These are phyloP conservation scores for Epichloe coenophiala DNA, from an alignment of 2,329 filamentous ascomycete species.

Conservation along the genomic window DNA sequence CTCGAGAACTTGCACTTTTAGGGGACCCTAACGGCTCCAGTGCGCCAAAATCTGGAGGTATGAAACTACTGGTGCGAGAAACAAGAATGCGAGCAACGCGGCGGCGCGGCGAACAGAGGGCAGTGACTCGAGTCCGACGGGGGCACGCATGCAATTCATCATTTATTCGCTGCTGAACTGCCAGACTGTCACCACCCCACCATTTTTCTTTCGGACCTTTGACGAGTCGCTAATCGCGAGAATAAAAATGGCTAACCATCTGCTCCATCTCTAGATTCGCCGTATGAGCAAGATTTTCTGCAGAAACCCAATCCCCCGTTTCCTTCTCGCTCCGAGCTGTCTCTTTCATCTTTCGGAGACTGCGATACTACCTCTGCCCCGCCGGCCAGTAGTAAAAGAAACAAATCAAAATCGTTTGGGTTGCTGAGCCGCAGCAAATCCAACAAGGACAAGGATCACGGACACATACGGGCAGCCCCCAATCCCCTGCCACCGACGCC, in stretches of 20 bases:
- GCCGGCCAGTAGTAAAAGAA: conserved; percentile 27
- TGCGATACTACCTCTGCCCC: conserved; percentile 25
- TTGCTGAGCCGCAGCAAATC: conserved; percentile 39
- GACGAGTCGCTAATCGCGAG: background rate
- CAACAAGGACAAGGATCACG: conserved; percentile 34
- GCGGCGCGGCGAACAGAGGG: background rate
- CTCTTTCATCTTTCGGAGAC: conserved; percentile 34
- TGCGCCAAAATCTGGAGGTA: conserved; percentile 20
- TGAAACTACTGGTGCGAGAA: conserved; percentile 6
- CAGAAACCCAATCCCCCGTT: conserved; percentile 27
- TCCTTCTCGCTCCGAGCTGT: conserved; percentile 38
- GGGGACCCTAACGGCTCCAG: conserved; percentile 21
- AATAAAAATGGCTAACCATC: background rate
- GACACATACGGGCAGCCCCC: conserved; percentile 24
- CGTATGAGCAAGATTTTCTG: conserved; percentile 18
- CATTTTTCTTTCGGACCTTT: background rate
- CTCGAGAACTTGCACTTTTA: conserved; percentile 24
- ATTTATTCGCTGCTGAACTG: background rate
- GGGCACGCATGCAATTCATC: background rate
- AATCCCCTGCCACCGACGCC: conserved; percentile 10
- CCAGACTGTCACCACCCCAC: background rate
- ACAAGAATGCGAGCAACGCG: background rate
- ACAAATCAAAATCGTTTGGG: conserved; percentile 42
- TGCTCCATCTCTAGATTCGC: conserved; percentile 10
- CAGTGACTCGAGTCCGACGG: background rate